A percentile compares a stretch with the other conserved stretches of the same genome.
Evolutionary conservation across 176 grass and related monocot genomes (phyloP).

Genomic region (Avena atlantica): DNA sequence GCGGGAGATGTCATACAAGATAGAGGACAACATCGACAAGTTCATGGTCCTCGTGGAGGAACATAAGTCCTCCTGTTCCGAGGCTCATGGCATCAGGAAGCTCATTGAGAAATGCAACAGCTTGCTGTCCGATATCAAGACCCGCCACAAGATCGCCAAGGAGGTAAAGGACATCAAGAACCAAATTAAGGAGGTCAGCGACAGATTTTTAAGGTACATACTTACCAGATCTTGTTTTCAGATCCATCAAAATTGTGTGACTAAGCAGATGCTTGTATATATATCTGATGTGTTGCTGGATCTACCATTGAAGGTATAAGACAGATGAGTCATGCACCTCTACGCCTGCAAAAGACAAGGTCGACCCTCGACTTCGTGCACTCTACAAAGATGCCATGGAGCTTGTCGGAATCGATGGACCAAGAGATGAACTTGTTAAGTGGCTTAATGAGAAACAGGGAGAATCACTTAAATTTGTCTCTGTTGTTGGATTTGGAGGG

Average conservation of each 20-base stretch:
- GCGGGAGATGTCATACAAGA: conserved; percentile 4
- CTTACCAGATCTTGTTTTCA: not conserved
- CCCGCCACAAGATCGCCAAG: not conserved
- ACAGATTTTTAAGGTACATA: not conserved
- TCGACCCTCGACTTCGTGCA: conserved; percentile 5
- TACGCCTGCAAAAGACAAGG: not conserved
- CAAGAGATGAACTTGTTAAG: conserved; percentile 17
- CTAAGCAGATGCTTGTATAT: not conserved
- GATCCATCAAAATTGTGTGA: too few relatives aligned
- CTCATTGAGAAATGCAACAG: not conserved
- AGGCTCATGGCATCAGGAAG: not conserved
- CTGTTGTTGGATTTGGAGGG: not conserved
- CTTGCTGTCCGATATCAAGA: not conserved
- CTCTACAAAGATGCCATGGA: not conserved
- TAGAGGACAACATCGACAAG: conserved; percentile 21
- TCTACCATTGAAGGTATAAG: not conserved
- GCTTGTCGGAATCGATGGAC: not conserved
- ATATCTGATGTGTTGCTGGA: not conserved
- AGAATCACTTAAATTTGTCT: not conserved
- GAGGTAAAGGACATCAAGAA: not conserved
- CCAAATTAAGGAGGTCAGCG: not conserved
- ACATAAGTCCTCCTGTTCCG: not conserved
- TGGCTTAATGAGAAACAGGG: not conserved
- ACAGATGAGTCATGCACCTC: not conserved
- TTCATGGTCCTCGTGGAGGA: not conserved